Percentiles rank a stretch among this genome's conserved stretches.
These are phyloP conservation scores for Hibiscus tridactylites DNA, from an alignment of 345 rosid genomes.

Conservation along the genomic window DNA sequence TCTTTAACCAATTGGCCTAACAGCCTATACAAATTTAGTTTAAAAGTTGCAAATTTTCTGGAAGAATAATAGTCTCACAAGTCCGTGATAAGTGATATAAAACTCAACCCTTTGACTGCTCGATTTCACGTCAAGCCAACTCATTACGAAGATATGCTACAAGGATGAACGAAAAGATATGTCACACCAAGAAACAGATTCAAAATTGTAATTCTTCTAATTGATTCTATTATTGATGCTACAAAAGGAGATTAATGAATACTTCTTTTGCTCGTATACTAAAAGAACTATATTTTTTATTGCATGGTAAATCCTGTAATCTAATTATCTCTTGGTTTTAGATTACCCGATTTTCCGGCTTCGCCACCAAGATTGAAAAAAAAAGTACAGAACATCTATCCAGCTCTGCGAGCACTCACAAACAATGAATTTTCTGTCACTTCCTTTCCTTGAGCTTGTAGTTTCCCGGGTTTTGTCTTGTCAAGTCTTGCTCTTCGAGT, in stretches of 20 bases:
- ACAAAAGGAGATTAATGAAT: not conserved
- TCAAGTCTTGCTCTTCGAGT: slow-evolving; percentile 44
- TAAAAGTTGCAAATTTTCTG: too few relatives aligned
- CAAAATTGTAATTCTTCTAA: not conserved
- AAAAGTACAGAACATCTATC: not conserved
- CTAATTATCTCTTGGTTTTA: not conserved
- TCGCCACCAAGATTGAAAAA: too few relatives aligned
- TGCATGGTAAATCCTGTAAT: not conserved
- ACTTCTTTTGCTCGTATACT: not conserved
- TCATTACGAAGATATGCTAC: not conserved
- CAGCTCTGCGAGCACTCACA: slow-evolving; percentile 4
- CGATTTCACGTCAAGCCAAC: not conserved
- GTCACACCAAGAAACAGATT: not conserved
- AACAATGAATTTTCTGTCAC: slow-evolving; percentile 3
- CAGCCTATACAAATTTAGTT: too few relatives aligned
- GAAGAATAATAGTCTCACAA: too few relatives aligned
- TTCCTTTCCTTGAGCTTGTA: slow-evolving; percentile 13
- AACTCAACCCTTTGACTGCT: too few relatives aligned
- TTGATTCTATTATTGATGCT: not conserved
- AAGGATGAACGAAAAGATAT: not conserved
- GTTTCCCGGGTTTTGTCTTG: slow-evolving; percentile 27
- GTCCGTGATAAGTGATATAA: too few relatives aligned
- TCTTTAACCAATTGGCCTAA: too few relatives aligned
- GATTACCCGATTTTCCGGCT: too few relatives aligned
- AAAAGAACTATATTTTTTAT: not conserved